phyloP scores from a whole-genome alignment of 2,329 filamentous ascomycete genomes.

The Chaetomiaceae sp. region DNA sequence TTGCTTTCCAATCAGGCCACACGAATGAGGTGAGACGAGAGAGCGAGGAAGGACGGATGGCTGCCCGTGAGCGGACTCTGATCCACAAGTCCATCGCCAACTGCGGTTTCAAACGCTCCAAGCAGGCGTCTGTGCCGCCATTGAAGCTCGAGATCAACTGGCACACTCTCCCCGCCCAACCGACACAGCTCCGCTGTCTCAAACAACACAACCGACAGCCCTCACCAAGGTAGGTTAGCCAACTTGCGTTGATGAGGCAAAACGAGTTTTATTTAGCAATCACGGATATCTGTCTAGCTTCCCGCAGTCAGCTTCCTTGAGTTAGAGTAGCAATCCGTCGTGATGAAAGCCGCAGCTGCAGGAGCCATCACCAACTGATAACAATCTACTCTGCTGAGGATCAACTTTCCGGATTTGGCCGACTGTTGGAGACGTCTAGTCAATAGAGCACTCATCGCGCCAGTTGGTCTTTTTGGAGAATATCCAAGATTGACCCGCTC shows the following conservation, averaged over 20 bases:
- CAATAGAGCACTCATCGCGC: no score
- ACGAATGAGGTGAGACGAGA: neutral
- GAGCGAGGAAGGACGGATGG: neutral
- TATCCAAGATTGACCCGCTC: neutral
- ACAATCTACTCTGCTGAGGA: no score
- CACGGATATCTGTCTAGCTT: neutral
- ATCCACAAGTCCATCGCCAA: neutral
- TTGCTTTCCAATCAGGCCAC: neutral
- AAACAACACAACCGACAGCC: neutral
- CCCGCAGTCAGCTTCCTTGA: neutral
- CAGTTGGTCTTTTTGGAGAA: neutral
- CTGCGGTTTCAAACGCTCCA: neutral
- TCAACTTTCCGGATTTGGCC: no score
- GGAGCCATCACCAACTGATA: conserved; percentile 1
- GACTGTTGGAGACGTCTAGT: no score
- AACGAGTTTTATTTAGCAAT: conserved; percentile 1
- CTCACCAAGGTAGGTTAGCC: no score
- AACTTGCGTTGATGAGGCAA: neutral
- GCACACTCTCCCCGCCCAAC: no score
- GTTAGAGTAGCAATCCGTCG: neutral
- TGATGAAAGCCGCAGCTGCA: conserved; percentile 5
- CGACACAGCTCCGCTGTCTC: no score
- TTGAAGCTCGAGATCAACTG: neutral
- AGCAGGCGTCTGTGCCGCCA: neutral
- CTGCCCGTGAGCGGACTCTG: neutral